Evolutionary conservation across 306 rosid genomes (phyloP), one percentile per base, ranked within the genome.

Genomic region (Acmispon strigosus): DNA sequence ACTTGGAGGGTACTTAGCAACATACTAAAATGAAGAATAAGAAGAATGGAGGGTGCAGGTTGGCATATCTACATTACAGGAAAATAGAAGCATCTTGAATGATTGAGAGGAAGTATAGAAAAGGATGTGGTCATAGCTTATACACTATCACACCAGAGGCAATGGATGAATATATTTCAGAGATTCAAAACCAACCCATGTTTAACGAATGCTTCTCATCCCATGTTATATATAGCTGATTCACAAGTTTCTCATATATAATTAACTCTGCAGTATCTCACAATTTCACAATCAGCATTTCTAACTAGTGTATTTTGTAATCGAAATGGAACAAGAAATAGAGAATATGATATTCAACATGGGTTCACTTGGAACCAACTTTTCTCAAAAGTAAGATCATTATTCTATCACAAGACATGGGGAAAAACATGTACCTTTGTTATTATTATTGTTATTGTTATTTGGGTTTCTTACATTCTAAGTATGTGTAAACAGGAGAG

Each of bases 341-440:
- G 78, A 78, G 55, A 52, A 17, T 6, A 74, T 78, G 82, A 81
- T 83, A 11, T 83, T 85, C 24, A 86, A 83, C 81, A 90, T 90
- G 97, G 89, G 81, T 57, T 73, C 90, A 2, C 92, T 90, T 43
- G 50, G 80, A 63, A 79, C 89, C 64, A 85, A 59, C 77, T 86
- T 84, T 74, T 91, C 96, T 7, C 84, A 59, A 62, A 84, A 69
- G 98, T 92, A 88, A 77, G 85, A 69, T 2, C 29, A 43, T n/a
- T 27, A 43, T n/a, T 27, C 18, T 10, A 2, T 16, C n/a, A 61
- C 34, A 20, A 41, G 22, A 8, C 16, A 11, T 24, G 6, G 2
- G 15, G 36, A 27, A 2, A 11, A 6, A 57, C 7, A n/a, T 45
- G 2, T 10, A 10, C 5, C 0, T 17, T 24, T 10, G 15, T 17